Percentiles rank a stretch among this genome's conserved stretches.
Conservation (phyloP, 495 filamentous ascomycete species). For the Parachaetomium inaequale region DNA sequence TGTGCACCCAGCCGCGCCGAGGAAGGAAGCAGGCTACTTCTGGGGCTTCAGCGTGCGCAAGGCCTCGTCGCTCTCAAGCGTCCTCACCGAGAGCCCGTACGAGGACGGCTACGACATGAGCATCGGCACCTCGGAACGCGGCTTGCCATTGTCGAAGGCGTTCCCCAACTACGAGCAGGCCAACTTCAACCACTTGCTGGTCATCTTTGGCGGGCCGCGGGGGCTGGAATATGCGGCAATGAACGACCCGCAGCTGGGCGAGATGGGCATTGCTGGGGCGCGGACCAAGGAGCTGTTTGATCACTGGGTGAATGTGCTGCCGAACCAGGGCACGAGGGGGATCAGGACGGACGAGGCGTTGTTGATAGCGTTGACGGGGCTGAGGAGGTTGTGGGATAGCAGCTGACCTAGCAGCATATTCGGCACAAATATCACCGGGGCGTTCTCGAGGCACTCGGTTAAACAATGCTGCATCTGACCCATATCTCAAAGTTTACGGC, state of each 20-base stretch:
- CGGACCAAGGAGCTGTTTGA: conserved; percentile 67
- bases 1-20: conserved; percentile 57
- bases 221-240: conserved; percentile 67
- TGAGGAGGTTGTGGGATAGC: conserved; percentile 53
- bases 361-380: conserved; percentile 60
- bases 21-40: conserved; percentile 67
- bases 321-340: conserved; percentile 69
- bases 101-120: conserved; percentile 64
- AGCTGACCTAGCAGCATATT: conserved; percentile 20
- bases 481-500: neutral
- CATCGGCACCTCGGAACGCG: conserved; percentile 73
- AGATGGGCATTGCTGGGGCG: conserved; percentile 51
- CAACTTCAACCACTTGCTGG: conserved; percentile 61
- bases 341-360: conserved; percentile 78
- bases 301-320: conserved; percentile 69
- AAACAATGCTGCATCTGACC: neutral
- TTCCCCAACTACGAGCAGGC: conserved; percentile 43
- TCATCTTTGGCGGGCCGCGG: conserved; percentile 70
- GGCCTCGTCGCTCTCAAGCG: conserved; percentile 54
- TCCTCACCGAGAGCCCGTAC: conserved; percentile 63
- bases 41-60: conserved; percentile 69
- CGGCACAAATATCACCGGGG: neutral
- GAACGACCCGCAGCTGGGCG: conserved; percentile 57
- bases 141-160: conserved; percentile 47
- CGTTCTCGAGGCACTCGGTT: neutral